Conservation (phyloP, 257 asterid genomes). For the Verbascum thapsus region DNA sequence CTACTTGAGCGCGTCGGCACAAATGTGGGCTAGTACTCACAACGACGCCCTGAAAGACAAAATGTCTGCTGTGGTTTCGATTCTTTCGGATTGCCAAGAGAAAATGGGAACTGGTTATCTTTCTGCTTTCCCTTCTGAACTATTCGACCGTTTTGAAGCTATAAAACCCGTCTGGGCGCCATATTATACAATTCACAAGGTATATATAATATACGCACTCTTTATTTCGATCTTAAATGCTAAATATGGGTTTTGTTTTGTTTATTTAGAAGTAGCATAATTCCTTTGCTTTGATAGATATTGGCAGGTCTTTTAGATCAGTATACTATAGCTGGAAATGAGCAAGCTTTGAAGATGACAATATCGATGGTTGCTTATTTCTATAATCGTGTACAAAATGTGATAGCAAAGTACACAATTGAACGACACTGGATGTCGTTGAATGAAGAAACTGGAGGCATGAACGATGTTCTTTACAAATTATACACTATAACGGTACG, state of each 20-base stretch:
- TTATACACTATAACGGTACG: conserved; percentile 72
- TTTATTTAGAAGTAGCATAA: no score
- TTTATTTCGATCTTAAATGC: neutral
- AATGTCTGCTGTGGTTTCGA: conserved; percentile 62
- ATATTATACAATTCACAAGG: conserved; percentile 92
- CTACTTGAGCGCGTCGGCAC: conserved; percentile 84
- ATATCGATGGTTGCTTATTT: conserved; percentile 82
- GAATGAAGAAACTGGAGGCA: conserved; percentile 96
- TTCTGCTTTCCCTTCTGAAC: conserved; percentile 78
- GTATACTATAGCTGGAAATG: conserved; percentile 59
- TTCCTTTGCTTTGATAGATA: conserved; percentile 43
- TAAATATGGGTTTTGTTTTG: neutral
- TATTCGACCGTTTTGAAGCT: conserved; percentile 75
- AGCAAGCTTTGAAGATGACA: conserved; percentile 58
- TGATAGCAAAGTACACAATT: conserved; percentile 57
- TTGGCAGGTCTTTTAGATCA: conserved; percentile 92
- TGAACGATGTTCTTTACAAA: conserved; percentile 87
- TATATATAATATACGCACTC: conserved; percentile 20
- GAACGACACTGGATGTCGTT: conserved; percentile 71
- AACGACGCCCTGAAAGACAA: conserved; percentile 57
- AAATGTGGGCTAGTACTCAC: conserved; percentile 88
- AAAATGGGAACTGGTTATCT: conserved; percentile 80
- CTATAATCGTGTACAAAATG: conserved; percentile 75
- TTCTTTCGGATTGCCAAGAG: conserved; percentile 61
- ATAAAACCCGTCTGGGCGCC: conserved; percentile 87